phyloP scores from a whole-genome alignment of 345 rosid species.

The Melaleuca quinquenervia region DNA sequence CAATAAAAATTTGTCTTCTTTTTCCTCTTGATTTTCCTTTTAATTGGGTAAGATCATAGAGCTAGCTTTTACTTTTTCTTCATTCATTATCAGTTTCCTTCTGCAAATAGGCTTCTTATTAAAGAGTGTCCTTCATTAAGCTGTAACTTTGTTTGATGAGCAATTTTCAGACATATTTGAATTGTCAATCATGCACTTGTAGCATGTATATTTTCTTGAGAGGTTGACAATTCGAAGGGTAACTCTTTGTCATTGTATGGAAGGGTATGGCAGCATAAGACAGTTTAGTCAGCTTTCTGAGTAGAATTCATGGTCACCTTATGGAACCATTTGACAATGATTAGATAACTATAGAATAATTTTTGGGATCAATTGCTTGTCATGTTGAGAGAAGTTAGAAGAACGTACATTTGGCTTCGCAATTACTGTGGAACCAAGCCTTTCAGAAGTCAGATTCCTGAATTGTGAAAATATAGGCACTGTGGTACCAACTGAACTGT shows the following conservation, averaged over 20 bases:
- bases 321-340: not conserved
- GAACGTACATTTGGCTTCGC: not conserved
- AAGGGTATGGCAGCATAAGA: not conserved
- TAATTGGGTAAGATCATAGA: not conserved
- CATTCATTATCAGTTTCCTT: not conserved
- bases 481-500: not conserved
- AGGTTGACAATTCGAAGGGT: not conserved
- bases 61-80: not conserved
- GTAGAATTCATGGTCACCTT: not conserved
- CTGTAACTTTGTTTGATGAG: not conserved
- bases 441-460: not conserved
- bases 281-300: not conserved
- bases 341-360: not conserved
- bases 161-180: not conserved
- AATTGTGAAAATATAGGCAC: not conserved
- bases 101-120: not conserved
- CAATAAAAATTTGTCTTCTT: not conserved
- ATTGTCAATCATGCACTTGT: not conserved
- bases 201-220: not conserved
- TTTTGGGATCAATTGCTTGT: not conserved
- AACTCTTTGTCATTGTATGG: not conserved
- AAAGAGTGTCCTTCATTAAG: not conserved
- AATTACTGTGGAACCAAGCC: not conserved
- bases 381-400: not conserved
- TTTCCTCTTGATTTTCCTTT: not conserved